Evolutionary conservation across 2,329 filamentous ascomycete species (phyloP).

Genomic region (Neofusicoccum ribis): DNA sequence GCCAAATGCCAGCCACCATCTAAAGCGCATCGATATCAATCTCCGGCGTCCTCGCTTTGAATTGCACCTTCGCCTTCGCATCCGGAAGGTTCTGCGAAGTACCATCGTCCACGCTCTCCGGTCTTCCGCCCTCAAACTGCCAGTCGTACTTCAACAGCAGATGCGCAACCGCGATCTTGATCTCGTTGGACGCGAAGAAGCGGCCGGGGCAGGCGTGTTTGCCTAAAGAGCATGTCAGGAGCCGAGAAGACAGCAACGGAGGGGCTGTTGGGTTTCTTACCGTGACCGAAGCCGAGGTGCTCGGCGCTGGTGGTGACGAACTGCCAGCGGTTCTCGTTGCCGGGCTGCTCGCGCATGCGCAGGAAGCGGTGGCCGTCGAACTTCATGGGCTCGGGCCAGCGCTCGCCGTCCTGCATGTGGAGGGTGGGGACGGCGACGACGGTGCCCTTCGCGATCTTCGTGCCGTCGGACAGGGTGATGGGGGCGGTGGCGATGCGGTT

Average conservation of each 20-base stretch:
- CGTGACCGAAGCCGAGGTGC: conserved; percentile 25
- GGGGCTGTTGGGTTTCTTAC: background rate
- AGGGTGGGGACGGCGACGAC: conserved; percentile 20
- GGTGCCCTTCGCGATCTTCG: conserved; percentile 26
- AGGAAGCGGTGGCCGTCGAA: conserved; percentile 22
- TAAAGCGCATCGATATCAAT: conserved; percentile 5
- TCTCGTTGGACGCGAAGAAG: conserved; percentile 24
- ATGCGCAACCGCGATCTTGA: conserved; percentile 21
- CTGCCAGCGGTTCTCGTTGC: conserved; percentile 19
- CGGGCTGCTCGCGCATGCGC: conserved; percentile 21
- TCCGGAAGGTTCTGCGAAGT: background rate
- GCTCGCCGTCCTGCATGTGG: conserved; percentile 19
- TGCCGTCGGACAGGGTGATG: conserved; percentile 31
- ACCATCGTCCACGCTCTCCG: background rate
- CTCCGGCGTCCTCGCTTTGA: background rate
- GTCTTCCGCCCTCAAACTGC: background rate
- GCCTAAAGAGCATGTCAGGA: too few relatives aligned
- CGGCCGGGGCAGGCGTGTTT: conserved; percentile 22
- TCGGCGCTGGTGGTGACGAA: conserved; percentile 25
- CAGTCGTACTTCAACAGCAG: conserved; percentile 23
- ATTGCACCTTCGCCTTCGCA: background rate
- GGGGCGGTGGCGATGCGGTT: conserved; percentile 18
- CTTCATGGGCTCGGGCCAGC: conserved; percentile 15
- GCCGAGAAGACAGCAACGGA: too few relatives aligned
- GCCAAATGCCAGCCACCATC: too few relatives aligned